Evolutionary conservation across 2,329 filamentous ascomycete genomes (phyloP).

Genomic region (Diaporthe eres): DNA sequence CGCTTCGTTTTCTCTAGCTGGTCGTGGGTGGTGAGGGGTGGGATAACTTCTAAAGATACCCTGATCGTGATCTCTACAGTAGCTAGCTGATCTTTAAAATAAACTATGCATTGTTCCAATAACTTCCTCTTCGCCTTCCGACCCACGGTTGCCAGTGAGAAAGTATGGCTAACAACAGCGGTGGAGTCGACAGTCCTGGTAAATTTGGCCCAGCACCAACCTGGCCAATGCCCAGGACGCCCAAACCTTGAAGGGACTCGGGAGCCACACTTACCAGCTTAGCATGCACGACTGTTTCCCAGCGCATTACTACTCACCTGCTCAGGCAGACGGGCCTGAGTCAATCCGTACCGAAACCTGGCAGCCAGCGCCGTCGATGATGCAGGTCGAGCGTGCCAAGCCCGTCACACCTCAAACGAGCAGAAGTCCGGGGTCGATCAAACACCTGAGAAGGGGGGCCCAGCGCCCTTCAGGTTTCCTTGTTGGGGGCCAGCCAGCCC

Average conservation of each 20-base stretch:
- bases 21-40: constrained; percentile 8
- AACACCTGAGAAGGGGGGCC: not conserved
- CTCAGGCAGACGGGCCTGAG: not conserved
- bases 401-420: constrained; percentile 10
- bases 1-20: constrained; percentile 10
- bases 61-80: constrained; percentile 30
- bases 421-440: constrained; percentile 18
- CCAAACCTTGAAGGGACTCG: not conserved
- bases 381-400: constrained; percentile 25
- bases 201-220: not conserved
- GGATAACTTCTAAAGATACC: constrained; percentile 24
- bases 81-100: constrained; percentile 23
- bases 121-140: not conserved
- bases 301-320: not conserved
- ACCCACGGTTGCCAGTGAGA: not conserved
- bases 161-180: too few relatives aligned
- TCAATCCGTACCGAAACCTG: constrained; percentile 8
- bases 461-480: not conserved
- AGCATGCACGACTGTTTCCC: not conserved
- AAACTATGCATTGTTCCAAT: not conserved
- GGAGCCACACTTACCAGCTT: constrained; percentile 1
- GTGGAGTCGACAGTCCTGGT: too few relatives aligned
- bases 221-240: not conserved
- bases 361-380: not conserved
- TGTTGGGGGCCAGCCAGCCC: not conserved